Conservation (phyloP, 1,139 yeast species). For the Diutina ranongensis region DNA sequence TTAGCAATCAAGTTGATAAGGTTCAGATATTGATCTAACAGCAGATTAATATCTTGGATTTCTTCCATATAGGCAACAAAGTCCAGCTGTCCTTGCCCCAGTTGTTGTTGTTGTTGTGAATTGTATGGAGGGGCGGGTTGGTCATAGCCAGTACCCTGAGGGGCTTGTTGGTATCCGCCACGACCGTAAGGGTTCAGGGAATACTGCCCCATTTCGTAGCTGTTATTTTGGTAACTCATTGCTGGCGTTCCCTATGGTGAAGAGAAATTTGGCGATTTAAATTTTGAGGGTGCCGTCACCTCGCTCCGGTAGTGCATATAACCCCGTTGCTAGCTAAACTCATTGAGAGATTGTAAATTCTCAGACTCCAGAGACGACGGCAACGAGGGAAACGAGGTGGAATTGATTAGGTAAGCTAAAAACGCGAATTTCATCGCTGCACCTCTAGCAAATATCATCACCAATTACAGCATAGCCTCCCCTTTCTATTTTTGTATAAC, state of each 20-base stretch:
- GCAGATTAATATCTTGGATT: conserved; percentile 71
- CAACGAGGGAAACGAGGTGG: too few relatives aligned
- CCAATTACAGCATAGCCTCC: too few relatives aligned
- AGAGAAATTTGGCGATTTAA: conserved; percentile 4
- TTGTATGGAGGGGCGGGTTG: neutral
- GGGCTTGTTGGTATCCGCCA: neutral
- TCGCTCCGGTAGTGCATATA: too few relatives aligned
- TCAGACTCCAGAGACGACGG: too few relatives aligned
- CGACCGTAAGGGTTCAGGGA: conserved; percentile 2
- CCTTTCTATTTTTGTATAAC: too few relatives aligned
- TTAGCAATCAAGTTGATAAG: conserved; percentile 69
- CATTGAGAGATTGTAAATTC: too few relatives aligned
- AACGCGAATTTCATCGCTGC: too few relatives aligned
- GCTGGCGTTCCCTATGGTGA: neutral
- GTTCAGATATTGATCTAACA: conserved; percentile 69
- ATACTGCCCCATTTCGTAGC: conserved; percentile 5
- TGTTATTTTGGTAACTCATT: conserved; percentile 5
- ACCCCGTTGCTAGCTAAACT: too few relatives aligned
- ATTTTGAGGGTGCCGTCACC: neutral
- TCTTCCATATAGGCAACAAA: conserved; percentile 74
- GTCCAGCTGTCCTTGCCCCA: conserved; percentile 33
- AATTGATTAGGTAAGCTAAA: too few relatives aligned
- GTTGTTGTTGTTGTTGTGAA: neutral
- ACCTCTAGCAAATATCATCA: too few relatives aligned
- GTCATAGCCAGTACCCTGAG: neutral